These are phyloP conservation scores for Penicillium griseofulvum DNA, from an alignment of 2,329 filamentous ascomycete species.

Conservation along the genomic window DNA sequence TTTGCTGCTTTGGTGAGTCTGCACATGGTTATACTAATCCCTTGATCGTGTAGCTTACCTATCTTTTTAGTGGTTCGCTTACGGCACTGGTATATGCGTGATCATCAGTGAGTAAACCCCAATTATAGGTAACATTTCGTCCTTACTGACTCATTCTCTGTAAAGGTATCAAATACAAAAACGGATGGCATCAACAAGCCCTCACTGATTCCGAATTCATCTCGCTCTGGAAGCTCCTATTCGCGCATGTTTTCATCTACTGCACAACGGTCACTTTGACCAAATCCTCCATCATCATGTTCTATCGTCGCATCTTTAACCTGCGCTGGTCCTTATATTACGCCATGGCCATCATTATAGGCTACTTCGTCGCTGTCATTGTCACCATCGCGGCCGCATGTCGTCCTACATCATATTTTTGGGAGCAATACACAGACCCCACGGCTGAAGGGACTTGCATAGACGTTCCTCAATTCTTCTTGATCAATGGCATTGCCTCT, in stretches of 20 bases:
- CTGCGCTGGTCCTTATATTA: conserved; percentile 26
- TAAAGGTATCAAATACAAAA: conserved; percentile 14
- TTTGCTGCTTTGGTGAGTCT: conserved; percentile 3
- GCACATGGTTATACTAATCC: neutral
- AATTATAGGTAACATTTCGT: neutral
- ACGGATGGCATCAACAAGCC: conserved; percentile 15
- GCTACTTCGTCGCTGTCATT: conserved; percentile 28
- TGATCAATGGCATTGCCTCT: conserved; percentile 28
- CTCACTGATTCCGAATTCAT: conserved; percentile 10
- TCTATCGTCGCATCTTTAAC: conserved; percentile 35
- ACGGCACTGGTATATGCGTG: conserved; percentile 4
- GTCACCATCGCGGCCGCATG: neutral
- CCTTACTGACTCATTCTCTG: neutral
- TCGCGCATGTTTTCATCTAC: conserved; percentile 33
- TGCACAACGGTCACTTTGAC: conserved; percentile 30
- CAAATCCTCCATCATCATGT: conserved; percentile 33
- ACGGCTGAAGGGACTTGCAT: conserved; percentile 25
- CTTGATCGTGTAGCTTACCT: neutral
- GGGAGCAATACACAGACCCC: neutral
- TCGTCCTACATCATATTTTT: conserved; percentile 3
- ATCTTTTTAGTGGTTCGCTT: neutral
- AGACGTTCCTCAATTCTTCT: conserved; percentile 24
- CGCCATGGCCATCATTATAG: conserved; percentile 23
- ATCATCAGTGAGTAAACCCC: neutral
- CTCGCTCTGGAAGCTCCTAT: conserved; percentile 25